A percentile compares a stretch with the other conserved stretches of the same genome.
phyloP scores from a whole-genome alignment of 805 yeast genomes.

The Henningerozyma blattae region DNA sequence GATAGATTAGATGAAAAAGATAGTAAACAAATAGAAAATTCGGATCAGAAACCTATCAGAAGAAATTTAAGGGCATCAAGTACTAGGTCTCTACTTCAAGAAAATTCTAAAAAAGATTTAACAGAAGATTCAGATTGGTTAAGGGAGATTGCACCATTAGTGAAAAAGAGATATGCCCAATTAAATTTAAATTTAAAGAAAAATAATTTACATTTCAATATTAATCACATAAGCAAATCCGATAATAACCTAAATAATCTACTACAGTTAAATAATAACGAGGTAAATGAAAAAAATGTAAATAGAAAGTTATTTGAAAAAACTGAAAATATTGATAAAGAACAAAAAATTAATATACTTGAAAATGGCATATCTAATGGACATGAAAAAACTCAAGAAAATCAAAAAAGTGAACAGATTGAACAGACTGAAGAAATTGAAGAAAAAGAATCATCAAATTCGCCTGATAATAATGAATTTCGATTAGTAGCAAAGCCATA shows the following conservation, averaged over 20 bases:
- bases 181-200: conserved; percentile 2
- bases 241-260: too few species aligned
- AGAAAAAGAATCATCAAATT: not conserved
- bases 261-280: too few species aligned
- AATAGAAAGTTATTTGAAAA: not conserved
- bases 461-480: too few species aligned
- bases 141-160: conserved; percentile 6
- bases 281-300: not conserved
- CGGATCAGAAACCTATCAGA: conserved; percentile 10
- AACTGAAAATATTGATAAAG: not conserved
- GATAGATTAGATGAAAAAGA: conserved; percentile 23
- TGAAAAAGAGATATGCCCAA: conserved; percentile 10
- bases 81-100: not conserved
- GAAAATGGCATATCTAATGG: too few species aligned
- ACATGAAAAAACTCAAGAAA: not conserved
- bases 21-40: conserved; percentile 20
- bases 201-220: too few species aligned
- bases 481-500: too few species aligned
- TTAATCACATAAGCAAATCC: too few species aligned
- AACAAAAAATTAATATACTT: not conserved
- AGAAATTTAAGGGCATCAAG: conserved; percentile 4
- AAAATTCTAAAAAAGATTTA: too few species aligned
- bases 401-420: not conserved
- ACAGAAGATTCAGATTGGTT: conserved; percentile 1
- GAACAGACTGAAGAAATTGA: not conserved